Evolutionary conservation across 495 filamentous ascomycete species (phyloP), one percentile per base, ranked within the genome.

Genomic region (Entonaema liquescens): DNA sequence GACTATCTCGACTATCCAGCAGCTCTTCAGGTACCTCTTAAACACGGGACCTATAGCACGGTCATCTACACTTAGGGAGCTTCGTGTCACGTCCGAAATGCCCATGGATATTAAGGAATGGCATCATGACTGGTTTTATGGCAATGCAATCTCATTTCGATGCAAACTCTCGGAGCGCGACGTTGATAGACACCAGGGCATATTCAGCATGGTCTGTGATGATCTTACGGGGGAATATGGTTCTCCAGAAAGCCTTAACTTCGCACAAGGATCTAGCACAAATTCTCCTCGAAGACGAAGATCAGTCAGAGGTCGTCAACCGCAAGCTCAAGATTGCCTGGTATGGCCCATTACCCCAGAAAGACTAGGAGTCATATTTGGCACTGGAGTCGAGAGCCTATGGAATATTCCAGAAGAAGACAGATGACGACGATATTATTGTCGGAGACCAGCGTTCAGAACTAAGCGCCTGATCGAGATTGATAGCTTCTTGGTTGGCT

Each of bases 271-370:
- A 62, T 53, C 49, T 25, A 4, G 13, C 26, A 8, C 8, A 29
- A 1, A 5, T 54, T 25, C 5, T 55, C 1, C 7, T 65, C 62
- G n/a, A 15, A 5, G 9, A 26, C 23, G 21, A 29, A 19, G 9
- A 28, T 7, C 25, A 26, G 13, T 5, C 9, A 13, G 9, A 1
- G 15, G 52, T 9, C 2, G 15, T 17, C 19, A 19, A 9, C 9
- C 13, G 13, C 26, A 36, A 40, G 13, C 47, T 65, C 33, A 65
- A 59, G 54, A 1, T 28, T 7, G 62, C 54, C 3, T 65, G 62
- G 28, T 29, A 50, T 11, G 55, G 62, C 0, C 42, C 62, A 12
- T 3, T 47, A 17, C 15, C 53, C 2, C 11, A 3, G 0, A 17
- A 12, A 19, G 8, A 49, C 3, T 50, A 28, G 62, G 0, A 15